Percentiles rank a stretch among this genome's conserved stretches.
Conservation (phyloP, 2,329 filamentous ascomycete genomes). For the Annulohypoxylon truncatum region DNA sequence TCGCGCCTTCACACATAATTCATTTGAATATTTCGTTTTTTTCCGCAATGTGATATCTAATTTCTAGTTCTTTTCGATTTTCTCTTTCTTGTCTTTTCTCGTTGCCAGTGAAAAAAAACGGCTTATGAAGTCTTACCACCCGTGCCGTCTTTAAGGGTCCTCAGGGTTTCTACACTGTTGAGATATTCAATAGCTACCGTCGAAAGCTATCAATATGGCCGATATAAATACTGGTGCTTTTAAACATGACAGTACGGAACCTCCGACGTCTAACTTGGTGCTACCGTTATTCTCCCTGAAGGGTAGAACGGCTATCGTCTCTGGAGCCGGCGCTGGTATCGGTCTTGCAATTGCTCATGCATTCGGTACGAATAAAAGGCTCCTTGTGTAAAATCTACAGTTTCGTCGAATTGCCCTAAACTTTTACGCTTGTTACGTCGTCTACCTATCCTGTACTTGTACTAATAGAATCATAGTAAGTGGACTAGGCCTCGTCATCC, state of each 20-base stretch:
- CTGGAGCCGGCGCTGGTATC: slow-evolving; percentile 68
- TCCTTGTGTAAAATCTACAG: background rate
- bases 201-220: slow-evolving; percentile 50
- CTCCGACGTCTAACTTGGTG: slow-evolving; percentile 62
- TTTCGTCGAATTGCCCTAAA: background rate
- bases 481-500: background rate
- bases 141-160: background rate
- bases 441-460: background rate
- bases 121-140: background rate
- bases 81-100: background rate
- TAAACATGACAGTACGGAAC: slow-evolving; percentile 65
- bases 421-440: background rate
- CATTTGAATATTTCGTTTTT: slow-evolving; percentile 13
- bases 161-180: background rate
- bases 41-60: background rate
- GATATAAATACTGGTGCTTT: slow-evolving; percentile 63
- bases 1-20: slow-evolving; percentile 29
- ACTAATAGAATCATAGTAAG: slow-evolving; percentile 32
- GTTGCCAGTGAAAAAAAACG: background rate
- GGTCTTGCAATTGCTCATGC: slow-evolving; percentile 73
- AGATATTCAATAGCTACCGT: background rate
- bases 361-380: slow-evolving; percentile 48
- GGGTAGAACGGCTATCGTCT: slow-evolving; percentile 76
- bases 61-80: slow-evolving; percentile 1
- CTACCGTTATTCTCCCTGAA: slow-evolving; percentile 76